Evolutionary conservation across 495 filamentous ascomycete genomes (phyloP), one percentile per base, ranked within the genome.

Genomic region (Glonium stellatum): DNA sequence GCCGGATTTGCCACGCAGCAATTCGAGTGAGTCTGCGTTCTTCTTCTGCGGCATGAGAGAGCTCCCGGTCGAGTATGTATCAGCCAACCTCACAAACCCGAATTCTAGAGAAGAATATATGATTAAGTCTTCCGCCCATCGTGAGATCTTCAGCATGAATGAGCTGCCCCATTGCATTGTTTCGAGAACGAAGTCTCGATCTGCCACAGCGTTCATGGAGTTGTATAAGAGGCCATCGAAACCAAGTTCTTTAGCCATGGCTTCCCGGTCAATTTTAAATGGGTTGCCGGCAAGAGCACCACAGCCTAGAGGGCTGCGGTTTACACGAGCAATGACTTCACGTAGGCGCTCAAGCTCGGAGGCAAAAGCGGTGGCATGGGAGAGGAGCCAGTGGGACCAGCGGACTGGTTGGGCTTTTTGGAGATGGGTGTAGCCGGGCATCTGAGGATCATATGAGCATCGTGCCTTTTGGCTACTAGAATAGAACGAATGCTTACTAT

Each of bases 41-140:
- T 84, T 83, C 78, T 96, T 95, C 78, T 98, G 90, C 47, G 91
- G 91, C 91, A 96, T 95, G 44, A 96, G 75, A 18, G 84, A 89
- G 60, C 82, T 87, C 37, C 90, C 91, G 1, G 90, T 95, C 6
- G 82, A 84, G 72, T 95, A 95, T 1, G 88, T 87, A 68, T 96
- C 91, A 8, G 90, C 90, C 25, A 95, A 75, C 55, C 81, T 79
- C 46, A 95, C 83, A 69, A 90, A 95, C 50, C 86, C 83, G 65
- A 95, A 95, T 72, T 95, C 92, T 59, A 82, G 75, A 44, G 84
- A 84, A 42, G 80, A 87, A 79, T 93, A 96, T 74, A 93, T 86
- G 71, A 96, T 95, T 60, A 96, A 75, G 67, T 96, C 92, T 77
- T 96, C 90, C 1, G 87, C 82, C 83, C 88, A 93, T 31, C 92